Conservation (phyloP, 2,329 filamentous ascomycete species). For the Ophiocordyceps sinensis region DNA sequence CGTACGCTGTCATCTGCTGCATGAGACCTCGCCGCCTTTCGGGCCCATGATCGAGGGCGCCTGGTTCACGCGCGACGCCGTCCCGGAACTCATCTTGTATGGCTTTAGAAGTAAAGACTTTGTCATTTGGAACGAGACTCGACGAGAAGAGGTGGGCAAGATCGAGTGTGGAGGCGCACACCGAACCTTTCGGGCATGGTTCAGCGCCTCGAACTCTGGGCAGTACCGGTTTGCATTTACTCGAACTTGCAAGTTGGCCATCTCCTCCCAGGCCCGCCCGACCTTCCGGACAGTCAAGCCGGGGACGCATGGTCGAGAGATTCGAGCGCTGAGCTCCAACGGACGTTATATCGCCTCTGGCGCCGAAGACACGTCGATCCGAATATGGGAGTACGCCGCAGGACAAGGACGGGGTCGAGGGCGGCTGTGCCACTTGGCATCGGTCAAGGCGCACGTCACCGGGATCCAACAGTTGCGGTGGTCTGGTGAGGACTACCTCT, state of each 20-base stretch:
- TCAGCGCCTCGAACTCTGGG: constrained; percentile 15
- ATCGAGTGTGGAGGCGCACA: constrained; percentile 79
- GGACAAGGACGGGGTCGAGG: constrained; percentile 2
- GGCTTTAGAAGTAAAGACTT: constrained; percentile 74
- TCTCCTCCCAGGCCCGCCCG: constrained; percentile 27
- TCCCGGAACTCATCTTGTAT: constrained; percentile 51
- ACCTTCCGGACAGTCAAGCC: constrained; percentile 37
- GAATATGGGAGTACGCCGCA: constrained; percentile 45
- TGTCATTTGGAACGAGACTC: constrained; percentile 65
- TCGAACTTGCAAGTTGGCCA: constrained; percentile 41
- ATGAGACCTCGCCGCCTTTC: constrained; percentile 55
- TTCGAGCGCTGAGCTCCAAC: constrained; percentile 38
- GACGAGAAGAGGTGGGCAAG: constrained; percentile 51
- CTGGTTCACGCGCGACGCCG: constrained; percentile 32
- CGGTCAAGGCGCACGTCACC: constrained; percentile 63
- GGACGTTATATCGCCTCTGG: constrained; percentile 43
- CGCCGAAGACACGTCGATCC: constrained; percentile 60
- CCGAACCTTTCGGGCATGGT: constrained; percentile 49
- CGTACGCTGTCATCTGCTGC: constrained; percentile 33
- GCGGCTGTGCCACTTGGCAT: constrained; percentile 37
- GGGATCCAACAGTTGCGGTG: constrained; percentile 73
- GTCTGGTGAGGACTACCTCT: constrained; percentile 56
- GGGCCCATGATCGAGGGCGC: constrained; percentile 64
- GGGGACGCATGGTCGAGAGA: constrained; percentile 78
- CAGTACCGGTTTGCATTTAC: constrained; percentile 55